Conservation (phyloP, 371 early-diverging fungal genomes). For the Apophysomyces variabilis region DNA sequence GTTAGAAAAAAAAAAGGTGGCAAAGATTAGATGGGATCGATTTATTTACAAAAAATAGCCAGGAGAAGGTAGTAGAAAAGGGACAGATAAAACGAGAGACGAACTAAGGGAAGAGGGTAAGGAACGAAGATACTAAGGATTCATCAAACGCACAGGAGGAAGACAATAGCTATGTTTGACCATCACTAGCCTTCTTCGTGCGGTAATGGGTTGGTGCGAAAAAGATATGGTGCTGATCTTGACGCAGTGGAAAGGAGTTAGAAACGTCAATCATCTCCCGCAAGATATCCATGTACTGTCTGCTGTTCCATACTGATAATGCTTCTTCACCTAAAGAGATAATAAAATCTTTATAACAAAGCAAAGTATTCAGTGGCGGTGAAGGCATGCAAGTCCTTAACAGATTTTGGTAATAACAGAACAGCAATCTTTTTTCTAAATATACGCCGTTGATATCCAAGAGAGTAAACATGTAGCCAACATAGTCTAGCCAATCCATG, state of each 20-base stretch:
- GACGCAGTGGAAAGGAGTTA: not conserved
- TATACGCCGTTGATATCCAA: conserved; percentile 8
- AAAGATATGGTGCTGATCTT: conserved; percentile 2
- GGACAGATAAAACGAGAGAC: too few relatives aligned
- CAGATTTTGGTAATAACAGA: conserved; percentile 8
- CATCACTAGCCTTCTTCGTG: conserved; percentile 4
- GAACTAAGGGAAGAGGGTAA: not conserved
- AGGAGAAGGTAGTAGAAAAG: too few relatives aligned
- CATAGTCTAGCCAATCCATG: conserved; percentile 11
- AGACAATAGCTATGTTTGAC: not conserved
- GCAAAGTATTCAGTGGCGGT: conserved; percentile 1
- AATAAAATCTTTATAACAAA: not conserved
- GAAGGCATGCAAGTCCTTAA: not conserved
- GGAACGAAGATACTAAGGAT: conserved; percentile 7
- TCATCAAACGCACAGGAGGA: not conserved
- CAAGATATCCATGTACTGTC: conserved; percentile 4
- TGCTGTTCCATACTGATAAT: conserved; percentile 8
- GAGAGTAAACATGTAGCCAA: conserved; percentile 7
- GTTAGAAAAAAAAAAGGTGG: too few relatives aligned
- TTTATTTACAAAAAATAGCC: too few relatives aligned
- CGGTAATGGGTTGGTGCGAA: not conserved
- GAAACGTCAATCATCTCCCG: conserved; percentile 6
- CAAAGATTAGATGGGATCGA: too few relatives aligned
- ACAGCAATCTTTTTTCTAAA: conserved; percentile 1
- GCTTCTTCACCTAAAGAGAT: conserved; percentile 6